These are phyloP conservation scores for Aureobasidium sp. DNA, from an alignment of 2,329 filamentous ascomycete genomes.

Conservation along the genomic window DNA sequence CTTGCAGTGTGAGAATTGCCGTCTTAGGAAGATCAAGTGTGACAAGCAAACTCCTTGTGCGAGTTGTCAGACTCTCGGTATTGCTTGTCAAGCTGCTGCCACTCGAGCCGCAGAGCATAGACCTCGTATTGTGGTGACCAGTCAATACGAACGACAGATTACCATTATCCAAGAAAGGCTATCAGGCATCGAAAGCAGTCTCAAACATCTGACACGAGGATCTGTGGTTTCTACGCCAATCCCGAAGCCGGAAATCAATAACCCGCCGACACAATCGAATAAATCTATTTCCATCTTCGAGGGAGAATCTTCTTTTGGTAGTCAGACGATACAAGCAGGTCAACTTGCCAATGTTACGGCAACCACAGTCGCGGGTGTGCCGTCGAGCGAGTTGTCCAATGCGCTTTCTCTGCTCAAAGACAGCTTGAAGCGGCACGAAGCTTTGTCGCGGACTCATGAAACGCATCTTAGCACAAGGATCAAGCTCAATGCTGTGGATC, in stretches of 20 bases:
- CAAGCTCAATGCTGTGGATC: slow-evolving; percentile 1
- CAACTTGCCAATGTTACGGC: slow-evolving; percentile 22
- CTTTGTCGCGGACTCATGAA: slow-evolving; percentile 20
- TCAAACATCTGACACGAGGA: background rate
- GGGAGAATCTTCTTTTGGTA: slow-evolving; percentile 22
- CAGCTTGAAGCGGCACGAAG: slow-evolving; percentile 21
- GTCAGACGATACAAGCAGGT: slow-evolving; percentile 18
- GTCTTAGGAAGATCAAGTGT: slow-evolving; percentile 24
- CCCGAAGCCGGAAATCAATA: no score
- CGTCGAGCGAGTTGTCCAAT: slow-evolving; percentile 19
- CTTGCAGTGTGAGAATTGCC: slow-evolving; percentile 23
- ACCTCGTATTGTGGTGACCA: slow-evolving; percentile 9
- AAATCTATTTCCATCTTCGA: slow-evolving; percentile 12
- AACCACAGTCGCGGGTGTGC: slow-evolving; percentile 7
- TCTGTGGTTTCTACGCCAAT: background rate
- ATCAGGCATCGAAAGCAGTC: slow-evolving; percentile 18
- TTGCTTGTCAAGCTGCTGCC: slow-evolving; percentile 19
- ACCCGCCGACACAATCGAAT: background rate
- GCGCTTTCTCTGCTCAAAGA: slow-evolving; percentile 17
- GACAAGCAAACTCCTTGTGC: slow-evolving; percentile 22
- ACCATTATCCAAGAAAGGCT: slow-evolving; percentile 20
- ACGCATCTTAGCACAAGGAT: slow-evolving; percentile 17
- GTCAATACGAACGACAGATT: slow-evolving; percentile 21
- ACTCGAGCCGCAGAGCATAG: background rate
- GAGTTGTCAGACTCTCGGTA: slow-evolving; percentile 21